phyloP scores from a whole-genome alignment of 2,329 filamentous ascomycete species.

The Penicillium olsonii region DNA sequence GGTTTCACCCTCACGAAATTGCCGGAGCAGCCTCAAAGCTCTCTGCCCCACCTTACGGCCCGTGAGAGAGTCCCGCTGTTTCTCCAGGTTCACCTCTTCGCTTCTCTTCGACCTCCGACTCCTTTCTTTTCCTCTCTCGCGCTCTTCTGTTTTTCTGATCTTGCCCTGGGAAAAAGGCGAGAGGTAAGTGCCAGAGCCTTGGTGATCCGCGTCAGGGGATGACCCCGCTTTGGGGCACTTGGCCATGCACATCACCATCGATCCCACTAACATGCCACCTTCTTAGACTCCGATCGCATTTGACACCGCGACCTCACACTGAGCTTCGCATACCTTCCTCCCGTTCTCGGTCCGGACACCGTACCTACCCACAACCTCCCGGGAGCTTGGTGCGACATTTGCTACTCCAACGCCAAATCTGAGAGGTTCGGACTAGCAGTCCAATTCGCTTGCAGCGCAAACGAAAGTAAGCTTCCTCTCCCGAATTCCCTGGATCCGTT shows the following conservation, averaged over 20 bases:
- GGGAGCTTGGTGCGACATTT: slow-evolving; percentile 2
- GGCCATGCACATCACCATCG: slow-evolving; percentile 8
- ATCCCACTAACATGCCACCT: slow-evolving; percentile 9
- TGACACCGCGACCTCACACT: not conserved
- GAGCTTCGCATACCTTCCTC: not conserved
- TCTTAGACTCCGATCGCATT: slow-evolving; percentile 2
- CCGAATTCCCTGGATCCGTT: slow-evolving; percentile 2
- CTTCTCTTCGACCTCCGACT: not conserved
- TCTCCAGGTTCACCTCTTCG: slow-evolving; percentile 10
- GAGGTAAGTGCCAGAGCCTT: not conserved
- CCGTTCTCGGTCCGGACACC: slow-evolving; percentile 3
- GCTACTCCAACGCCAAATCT: not conserved
- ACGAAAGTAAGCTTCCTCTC: slow-evolving; percentile 19
- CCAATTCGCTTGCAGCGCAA: slow-evolving; percentile 12
- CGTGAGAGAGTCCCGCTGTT: slow-evolving; percentile 4
- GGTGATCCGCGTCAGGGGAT: slow-evolving; percentile 4
- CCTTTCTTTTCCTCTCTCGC: not conserved
- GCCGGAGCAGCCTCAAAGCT: slow-evolving; percentile 8
- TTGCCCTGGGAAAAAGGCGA: not conserved
- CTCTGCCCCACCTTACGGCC: slow-evolving; percentile 13
- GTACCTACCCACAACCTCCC: slow-evolving; percentile 1
- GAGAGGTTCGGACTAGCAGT: not conserved
- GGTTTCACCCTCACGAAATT: slow-evolving; percentile 6
- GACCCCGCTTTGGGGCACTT: slow-evolving; percentile 11
- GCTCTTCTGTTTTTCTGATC: not conserved